Base-by-base conservation (phyloP, 352 stramenopile species). In the Globisporangium cylindrosporum region DNA sequence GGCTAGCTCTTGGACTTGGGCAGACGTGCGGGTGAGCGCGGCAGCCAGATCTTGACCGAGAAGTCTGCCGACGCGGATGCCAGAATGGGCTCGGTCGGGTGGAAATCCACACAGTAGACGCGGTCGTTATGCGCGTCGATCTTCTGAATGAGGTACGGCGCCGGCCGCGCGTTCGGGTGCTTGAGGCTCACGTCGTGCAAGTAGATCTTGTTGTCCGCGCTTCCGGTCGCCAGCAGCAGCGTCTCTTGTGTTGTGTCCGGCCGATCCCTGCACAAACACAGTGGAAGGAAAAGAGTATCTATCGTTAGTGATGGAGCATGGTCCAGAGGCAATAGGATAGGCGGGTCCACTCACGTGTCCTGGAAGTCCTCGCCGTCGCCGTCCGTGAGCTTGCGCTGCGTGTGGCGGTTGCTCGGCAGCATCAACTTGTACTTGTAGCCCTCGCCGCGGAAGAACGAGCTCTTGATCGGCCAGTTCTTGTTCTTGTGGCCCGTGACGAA, bases 401-500 rank as follows among this genome's bases (percentile, higher is more conserved):
- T 53, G 41, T 77, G 71, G 25, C 86, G 78, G 32, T 77, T 81
- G 8, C 75, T 73, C n/a, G 88, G 82, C 20, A 94, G 68, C 46
- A 74, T 69, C 20, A 95, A 74, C 73, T 94, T 94, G 76, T 95
- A 94, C 70, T 93, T 93, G 79, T 93, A 88, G 22, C 88, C 88
- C 64, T 94, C 88, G 9, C 88, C 88, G 46, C 86, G 83, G 73
- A 96, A 97, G 68, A 97, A 97, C 3, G 85, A 86, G 69, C 88
- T 95, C 69, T 94, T 94, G 67, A 97, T 95, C 8, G 89, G 89
- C 89, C 89, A 97, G 69, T 96, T 95, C 74, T 95, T 97, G 78
- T 94, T 97, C 70, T 93, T 94, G 73, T 97, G 88, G 57, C 89
- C 84, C 38, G 83, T 87, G 22, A 95, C 84, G 60, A 83, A 88